Base-by-base conservation (phyloP, 2,329 filamentous ascomycete species). In the Fusarium sp. region DNA sequence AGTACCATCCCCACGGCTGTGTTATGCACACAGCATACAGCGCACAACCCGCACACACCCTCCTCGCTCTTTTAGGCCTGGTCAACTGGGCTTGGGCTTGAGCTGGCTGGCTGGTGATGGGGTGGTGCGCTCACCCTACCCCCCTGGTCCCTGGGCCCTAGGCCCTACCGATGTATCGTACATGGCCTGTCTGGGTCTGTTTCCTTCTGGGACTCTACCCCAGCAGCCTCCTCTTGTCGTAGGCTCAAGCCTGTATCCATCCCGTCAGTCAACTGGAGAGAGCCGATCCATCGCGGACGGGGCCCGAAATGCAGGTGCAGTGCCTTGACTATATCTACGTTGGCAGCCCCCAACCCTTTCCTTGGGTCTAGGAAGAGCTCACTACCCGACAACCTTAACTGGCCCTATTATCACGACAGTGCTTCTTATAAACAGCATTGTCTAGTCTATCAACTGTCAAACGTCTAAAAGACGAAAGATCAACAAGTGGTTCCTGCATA, bases 301-400 rank as follows among this genome's bases (percentile, higher is more conserved):
- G 69, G 47, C 62, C 70, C 72, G 62, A 67, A 31, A 73, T 75
- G 72, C 71, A 75, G 71, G 60, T 69, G 62, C 52, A 68, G 61
- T 70, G 70, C 72, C 69, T 75, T 72, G 70, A 69, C 73, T 75
- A 75, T 75, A 75, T 73, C 61, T 74, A 75, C 67, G 49, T 70
- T 70, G 69, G 55, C 42, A 66, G 65, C 69, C 73, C 73, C 73
- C 60, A 67, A 65, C 64, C 56, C 57, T 57, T 56, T 70, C 49
- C 57, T 47, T 47, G 59, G 54, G 54, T 51, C 59, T 63, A 57
- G 50, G 64, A 71, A 74, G 67, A 70, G 66, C 43, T 74, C 50
- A 49, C 68, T 53, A 67, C 54, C 60, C 52, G 52, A 70, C 57
- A 70, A 53, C 50, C 47, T 69, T 40, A 44, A 52, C 47, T 26